Base-by-base conservation (phyloP, 2,329 filamentous ascomycete species). In the Myriosclerotinia scirpicola region DNA sequence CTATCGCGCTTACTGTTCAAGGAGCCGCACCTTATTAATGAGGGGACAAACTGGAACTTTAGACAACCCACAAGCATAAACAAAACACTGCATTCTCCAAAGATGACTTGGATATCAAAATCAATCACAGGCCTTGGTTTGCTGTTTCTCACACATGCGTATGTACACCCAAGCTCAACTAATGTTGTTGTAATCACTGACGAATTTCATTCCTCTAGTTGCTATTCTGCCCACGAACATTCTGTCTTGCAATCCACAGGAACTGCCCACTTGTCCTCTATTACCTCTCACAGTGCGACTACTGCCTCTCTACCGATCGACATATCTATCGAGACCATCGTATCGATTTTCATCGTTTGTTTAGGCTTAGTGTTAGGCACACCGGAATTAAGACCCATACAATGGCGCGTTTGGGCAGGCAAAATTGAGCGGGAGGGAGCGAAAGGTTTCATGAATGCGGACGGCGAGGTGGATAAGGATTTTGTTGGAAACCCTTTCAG, bases 211-310 rank as follows among this genome's bases (percentile, higher is more conserved):
- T 54, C 34, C n/a, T 61, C 61, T 76, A 99, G 95, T 70, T 96
- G 93, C 80, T 99, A 98, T 80, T 99, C 95, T 62, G 93, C 93
- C 56, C 91, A 97, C 79, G 95, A 99, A 80, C 91, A 97, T 80
- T 90, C 92, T 8, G 83, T 88, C 30, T 85, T 96, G 60, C 86
- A 88, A 72, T 85, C 88, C 66, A 82, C 83, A 72, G 79, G 80
- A 63, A 81, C 83, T 61, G 81, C 82, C 44, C 78, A 82, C 64
- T 77, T 81, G 54, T 79, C 81, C 40, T 77, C 82, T 53, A 74
- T 80, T 5, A 75, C 80, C 36, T 77, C 83, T 5, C 78, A 81
- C 40, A 74, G 79, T 26, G 75, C 80, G 17, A 73, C 80, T 3
- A 71, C 78, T 64, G 69, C 74, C 48, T 81, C 84, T 20, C 84